Conservation (phyloP, 306 rosid species). For the Vigna mungo region DNA sequence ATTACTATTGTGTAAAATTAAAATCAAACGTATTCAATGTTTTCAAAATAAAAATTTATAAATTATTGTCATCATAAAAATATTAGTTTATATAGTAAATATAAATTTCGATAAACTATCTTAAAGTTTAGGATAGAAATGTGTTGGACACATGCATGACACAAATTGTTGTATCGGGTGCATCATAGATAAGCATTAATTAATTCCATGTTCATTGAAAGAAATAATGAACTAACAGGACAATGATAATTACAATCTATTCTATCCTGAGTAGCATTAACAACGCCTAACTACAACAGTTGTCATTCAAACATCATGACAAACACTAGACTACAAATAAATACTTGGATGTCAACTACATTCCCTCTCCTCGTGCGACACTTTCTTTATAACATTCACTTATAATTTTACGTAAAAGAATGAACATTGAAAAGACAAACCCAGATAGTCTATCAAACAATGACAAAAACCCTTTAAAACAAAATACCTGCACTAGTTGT, state of each 20-base stretch:
- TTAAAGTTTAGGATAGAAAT: no score
- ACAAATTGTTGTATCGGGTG: no score
- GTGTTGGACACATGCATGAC: not conserved
- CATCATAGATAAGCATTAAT: no score
- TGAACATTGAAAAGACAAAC: not conserved
- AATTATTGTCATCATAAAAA: no score
- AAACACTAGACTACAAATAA: conserved; percentile 11
- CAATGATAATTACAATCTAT: not conserved
- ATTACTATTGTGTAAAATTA: no score
- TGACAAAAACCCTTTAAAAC: conserved; percentile 23
- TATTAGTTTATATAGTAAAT: no score
- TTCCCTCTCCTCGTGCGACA: conserved; percentile 1
- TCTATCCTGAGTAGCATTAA: not conserved
- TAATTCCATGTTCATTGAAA: conserved; percentile 8
- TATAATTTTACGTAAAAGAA: not conserved
- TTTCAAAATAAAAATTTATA: no score
- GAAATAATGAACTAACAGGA: not conserved
- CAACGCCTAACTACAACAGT: not conserved
- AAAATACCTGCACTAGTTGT: conserved; percentile 64
- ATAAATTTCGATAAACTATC: no score
- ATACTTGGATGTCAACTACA: conserved; percentile 1
- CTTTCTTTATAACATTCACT: not conserved
- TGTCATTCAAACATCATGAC: conserved; percentile 13
- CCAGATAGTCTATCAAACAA: not conserved
- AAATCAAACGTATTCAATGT: no score